These are phyloP conservation scores for Chlorella ohadii DNA, from an alignment of 139 green algal species.

Conservation along the genomic window DNA sequence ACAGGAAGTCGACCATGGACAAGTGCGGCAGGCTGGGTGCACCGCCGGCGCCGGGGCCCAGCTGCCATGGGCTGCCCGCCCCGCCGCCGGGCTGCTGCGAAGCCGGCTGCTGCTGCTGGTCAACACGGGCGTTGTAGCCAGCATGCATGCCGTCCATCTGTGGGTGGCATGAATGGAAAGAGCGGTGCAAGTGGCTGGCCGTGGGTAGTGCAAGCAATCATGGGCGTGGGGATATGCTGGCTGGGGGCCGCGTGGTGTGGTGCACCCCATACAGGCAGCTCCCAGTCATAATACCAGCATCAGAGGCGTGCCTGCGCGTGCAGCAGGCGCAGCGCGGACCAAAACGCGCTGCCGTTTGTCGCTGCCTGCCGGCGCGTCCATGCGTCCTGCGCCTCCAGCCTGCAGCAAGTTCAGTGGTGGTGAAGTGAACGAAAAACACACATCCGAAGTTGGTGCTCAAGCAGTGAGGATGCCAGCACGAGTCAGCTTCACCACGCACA, in stretches of 20 bases:
- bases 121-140: conserved; percentile 50
- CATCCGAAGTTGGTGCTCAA: too few relatives aligned
- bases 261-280: too few relatives aligned
- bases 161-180: too few relatives aligned
- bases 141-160: conserved; percentile 59
- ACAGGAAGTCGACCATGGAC: conserved; percentile 53
- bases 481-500: background rate
- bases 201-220: too few relatives aligned
- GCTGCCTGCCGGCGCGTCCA: conserved; percentile 37
- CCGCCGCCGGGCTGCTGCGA: background rate
- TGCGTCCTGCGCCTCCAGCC: conserved; percentile 57
- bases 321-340: conserved; percentile 53
- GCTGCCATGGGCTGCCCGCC: background rate
- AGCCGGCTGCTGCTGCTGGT: background rate
- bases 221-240: too few relatives aligned
- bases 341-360: conserved; percentile 34
- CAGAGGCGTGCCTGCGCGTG: conserved; percentile 50
- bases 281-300: too few relatives aligned
- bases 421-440: too few relatives aligned
- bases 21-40: conserved; percentile 33
- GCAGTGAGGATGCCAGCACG: too few relatives aligned
- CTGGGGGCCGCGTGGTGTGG: too few relatives aligned
- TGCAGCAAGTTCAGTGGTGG: too few relatives aligned
- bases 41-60: background rate
- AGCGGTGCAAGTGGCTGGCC: too few relatives aligned